Evolutionary conservation across 2,329 filamentous ascomycete genomes (phyloP).

Genomic region (Gaeumannomyces tritici): DNA sequence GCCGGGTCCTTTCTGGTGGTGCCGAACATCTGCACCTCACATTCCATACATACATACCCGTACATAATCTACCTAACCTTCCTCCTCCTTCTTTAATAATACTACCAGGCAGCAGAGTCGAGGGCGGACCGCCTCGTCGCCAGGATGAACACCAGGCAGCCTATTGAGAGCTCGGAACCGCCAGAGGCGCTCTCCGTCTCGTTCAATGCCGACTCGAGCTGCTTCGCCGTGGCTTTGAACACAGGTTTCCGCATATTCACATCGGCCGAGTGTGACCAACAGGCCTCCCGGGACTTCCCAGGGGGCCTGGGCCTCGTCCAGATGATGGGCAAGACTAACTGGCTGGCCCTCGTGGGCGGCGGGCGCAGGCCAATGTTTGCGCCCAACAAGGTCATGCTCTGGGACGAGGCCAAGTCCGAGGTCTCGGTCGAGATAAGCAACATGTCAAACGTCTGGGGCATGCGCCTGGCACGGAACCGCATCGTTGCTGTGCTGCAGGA

Average conservation of each 20-base stretch:
- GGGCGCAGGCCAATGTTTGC: conserved; percentile 78
- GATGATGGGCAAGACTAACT: conserved; percentile 82
- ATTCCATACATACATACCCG: not conserved
- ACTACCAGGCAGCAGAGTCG: not conserved
- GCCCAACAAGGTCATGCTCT: conserved; percentile 83
- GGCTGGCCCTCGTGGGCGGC: conserved; percentile 81
- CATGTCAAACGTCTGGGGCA: conserved; percentile 68
- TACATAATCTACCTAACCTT: not conserved
- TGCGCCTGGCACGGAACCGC: conserved; percentile 65
- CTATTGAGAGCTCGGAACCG: conserved; percentile 68
- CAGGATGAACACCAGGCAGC: conserved; percentile 79
- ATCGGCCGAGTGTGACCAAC: conserved; percentile 61
- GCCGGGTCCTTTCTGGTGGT: too few species aligned
- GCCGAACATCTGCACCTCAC: not conserved
- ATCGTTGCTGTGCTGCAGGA: conserved; percentile 77
- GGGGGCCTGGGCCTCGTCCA: conserved; percentile 73
- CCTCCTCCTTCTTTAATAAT: not conserved
- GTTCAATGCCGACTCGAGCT: conserved; percentile 78
- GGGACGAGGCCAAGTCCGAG: conserved; percentile 77
- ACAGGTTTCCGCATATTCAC: conserved; percentile 43
- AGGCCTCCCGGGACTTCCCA: conserved; percentile 58
- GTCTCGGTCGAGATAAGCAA: conserved; percentile 69
- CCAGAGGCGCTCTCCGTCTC: conserved; percentile 71
- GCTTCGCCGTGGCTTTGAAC: conserved; percentile 63
- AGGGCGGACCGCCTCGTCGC: not conserved